These are phyloP conservation scores for Heterobasidion parviporum DNA, from an alignment of 1,284 basidiomycete genomes.

Conservation along the genomic window DNA sequence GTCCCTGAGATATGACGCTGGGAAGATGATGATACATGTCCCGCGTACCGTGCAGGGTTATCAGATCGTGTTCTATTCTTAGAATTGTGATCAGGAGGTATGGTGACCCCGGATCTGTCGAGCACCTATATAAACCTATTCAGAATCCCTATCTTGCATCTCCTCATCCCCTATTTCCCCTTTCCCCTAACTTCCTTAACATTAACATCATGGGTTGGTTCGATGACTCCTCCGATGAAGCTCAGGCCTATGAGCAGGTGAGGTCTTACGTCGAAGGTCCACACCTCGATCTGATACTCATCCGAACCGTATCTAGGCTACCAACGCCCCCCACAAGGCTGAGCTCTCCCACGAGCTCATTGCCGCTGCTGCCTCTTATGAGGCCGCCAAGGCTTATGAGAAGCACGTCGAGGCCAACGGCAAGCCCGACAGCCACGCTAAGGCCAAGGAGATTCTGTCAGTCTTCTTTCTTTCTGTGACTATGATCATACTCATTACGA, in stretches of 20 bases:
- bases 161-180: neutral
- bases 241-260: slow-evolving; percentile 38
- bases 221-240: slow-evolving; percentile 37
- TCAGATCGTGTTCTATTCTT: slow-evolving; percentile 7
- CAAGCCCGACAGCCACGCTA: slow-evolving; percentile 25
- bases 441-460: slow-evolving; percentile 31
- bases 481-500: neutral
- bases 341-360: slow-evolving; percentile 57
- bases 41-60: neutral
- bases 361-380: slow-evolving; percentile 47
- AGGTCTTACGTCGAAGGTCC: neutral
- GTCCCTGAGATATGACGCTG: neutral
- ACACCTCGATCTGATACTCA: slow-evolving; percentile 5
- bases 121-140: neutral
- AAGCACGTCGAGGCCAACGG: slow-evolving; percentile 28
- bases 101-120: neutral
- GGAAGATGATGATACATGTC: neutral
- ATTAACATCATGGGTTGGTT: slow-evolving; percentile 47
- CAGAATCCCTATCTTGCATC: neutral
- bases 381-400: slow-evolving; percentile 39
- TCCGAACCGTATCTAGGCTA: slow-evolving; percentile 22
- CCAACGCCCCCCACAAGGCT: slow-evolving; percentile 46
- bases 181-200: neutral
- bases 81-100: neutral
- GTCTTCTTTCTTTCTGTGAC: neutral